phyloP scores from a whole-genome alignment of 2,329 filamentous ascomycete species.

The Teratosphaeria destructans region DNA sequence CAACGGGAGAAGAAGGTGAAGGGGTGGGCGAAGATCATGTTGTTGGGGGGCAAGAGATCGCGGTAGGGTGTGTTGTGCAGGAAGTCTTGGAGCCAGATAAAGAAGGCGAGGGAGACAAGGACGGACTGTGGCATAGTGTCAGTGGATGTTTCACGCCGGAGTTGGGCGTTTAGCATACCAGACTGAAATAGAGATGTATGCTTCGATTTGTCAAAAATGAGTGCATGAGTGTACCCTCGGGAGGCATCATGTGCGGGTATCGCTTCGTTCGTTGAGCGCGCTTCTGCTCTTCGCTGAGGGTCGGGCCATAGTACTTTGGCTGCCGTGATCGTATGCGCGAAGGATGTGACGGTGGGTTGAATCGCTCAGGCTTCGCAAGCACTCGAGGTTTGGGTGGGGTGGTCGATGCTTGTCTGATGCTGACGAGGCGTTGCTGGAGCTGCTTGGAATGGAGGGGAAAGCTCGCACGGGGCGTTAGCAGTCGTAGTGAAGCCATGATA shows the following conservation, averaged over 20 bases:
- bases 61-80: conserved; percentile 66
- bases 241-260: conserved; percentile 85
- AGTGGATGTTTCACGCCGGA: neutral
- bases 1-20: conserved; percentile 55
- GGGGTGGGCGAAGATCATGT: conserved; percentile 60
- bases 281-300: conserved; percentile 55
- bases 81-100: conserved; percentile 71
- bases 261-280: conserved; percentile 56
- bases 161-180: conserved; percentile 48
- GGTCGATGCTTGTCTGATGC: conserved; percentile 22
- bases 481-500: conserved; percentile 10
- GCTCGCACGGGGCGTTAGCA: conserved; percentile 9
- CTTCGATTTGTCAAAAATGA: conserved; percentile 70
- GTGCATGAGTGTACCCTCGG: conserved; percentile 68
- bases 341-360: conserved; percentile 85
- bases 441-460: conserved; percentile 19
- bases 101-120: conserved; percentile 56
- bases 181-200: conserved; percentile 72
- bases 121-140: conserved; percentile 42
- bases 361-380: conserved; percentile 78
- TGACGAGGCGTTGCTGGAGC: conserved; percentile 11
- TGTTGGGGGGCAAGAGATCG: conserved; percentile 64
- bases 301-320: conserved; percentile 62
- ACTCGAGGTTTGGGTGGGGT: conserved; percentile 50
- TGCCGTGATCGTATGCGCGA: conserved; percentile 50